Conservation (phyloP, 2,329 filamentous ascomycete species). For the Coniella lustricola region DNA sequence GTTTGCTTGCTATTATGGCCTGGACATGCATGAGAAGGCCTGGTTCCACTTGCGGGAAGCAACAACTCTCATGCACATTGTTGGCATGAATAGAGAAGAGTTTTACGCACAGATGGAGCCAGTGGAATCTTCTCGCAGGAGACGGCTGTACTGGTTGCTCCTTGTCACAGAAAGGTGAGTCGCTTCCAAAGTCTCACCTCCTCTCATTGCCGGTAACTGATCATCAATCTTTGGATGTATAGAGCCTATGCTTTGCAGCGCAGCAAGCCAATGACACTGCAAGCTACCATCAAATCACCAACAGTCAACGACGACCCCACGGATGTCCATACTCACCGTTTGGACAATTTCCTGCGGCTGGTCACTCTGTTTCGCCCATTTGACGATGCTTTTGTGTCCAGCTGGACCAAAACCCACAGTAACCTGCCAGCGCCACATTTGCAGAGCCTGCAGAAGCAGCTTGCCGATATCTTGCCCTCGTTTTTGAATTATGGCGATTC, state of each 20-base stretch:
- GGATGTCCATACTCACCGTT: conserved; percentile 45
- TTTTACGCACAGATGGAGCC: conserved; percentile 52
- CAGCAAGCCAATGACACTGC: conserved; percentile 61
- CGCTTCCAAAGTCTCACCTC: neutral
- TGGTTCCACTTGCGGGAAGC: conserved; percentile 77
- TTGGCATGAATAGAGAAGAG: conserved; percentile 55
- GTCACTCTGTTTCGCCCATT: conserved; percentile 59
- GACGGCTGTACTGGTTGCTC: conserved; percentile 67
- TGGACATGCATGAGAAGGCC: conserved; percentile 67
- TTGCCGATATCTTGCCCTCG: conserved; percentile 46
- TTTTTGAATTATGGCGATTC: conserved; percentile 46
- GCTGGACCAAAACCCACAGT: conserved; percentile 59
- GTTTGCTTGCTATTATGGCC: conserved; percentile 63
- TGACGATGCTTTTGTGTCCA: conserved; percentile 54
- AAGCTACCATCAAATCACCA: conserved; percentile 61
- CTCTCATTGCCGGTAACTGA: conserved; percentile 15
- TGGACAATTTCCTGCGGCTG: conserved; percentile 52
- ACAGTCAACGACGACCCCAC: conserved; percentile 53
- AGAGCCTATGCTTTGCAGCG: conserved; percentile 66
- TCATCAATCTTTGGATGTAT: conserved; percentile 15
- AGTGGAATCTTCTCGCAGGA: conserved; percentile 54
- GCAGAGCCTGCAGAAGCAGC: conserved; percentile 53
- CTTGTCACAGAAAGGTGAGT: conserved; percentile 62
- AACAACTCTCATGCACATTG: conserved; percentile 59
- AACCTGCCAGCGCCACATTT: conserved; percentile 53